These are phyloP conservation scores for Saitozyma podzolica DNA, from an alignment of 768 basidiomycete genomes.

Conservation along the genomic window DNA sequence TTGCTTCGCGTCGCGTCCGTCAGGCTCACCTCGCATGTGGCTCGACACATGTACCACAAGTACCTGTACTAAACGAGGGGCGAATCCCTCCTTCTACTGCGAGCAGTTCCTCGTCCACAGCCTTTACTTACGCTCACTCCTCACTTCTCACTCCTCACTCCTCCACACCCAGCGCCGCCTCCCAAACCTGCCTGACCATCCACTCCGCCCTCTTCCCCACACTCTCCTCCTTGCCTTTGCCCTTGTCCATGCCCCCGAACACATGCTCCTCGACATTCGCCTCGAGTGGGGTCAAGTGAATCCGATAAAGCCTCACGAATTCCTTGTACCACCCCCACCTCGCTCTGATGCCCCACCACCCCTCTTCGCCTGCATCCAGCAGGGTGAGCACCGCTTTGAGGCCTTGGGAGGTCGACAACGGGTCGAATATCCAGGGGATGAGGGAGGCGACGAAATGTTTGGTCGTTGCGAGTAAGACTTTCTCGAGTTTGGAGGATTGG, in stretches of 20 bases:
- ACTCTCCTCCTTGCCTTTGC: slow-evolving; percentile 12
- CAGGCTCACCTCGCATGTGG: too few species aligned
- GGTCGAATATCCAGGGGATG: slow-evolving; percentile 27
- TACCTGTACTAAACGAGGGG: too few species aligned
- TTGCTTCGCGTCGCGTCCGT: too few species aligned
- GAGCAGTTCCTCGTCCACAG: too few species aligned
- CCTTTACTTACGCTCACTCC: neutral
- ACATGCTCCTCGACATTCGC: slow-evolving; percentile 21
- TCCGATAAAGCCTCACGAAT: slow-evolving; percentile 38
- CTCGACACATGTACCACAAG: too few species aligned
- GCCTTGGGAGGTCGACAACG: slow-evolving; percentile 16
- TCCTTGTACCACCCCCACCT: slow-evolving; percentile 48
- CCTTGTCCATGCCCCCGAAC: slow-evolving; percentile 6
- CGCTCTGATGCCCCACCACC: slow-evolving; percentile 36
- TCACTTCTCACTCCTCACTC: slow-evolving; percentile 1
- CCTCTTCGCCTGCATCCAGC: slow-evolving; percentile 37
- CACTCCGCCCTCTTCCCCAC: slow-evolving; percentile 22
- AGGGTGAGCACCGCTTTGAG: slow-evolving; percentile 34
- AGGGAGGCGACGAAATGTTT: slow-evolving; percentile 37
- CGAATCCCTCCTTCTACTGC: too few species aligned
- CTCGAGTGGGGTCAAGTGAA: slow-evolving; percentile 25
- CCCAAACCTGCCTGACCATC: slow-evolving; percentile 37
- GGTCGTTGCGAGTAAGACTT: slow-evolving; percentile 25
- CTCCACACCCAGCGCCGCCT: slow-evolving; percentile 11
- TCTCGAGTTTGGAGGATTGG: slow-evolving; percentile 35